phyloP scores from a whole-genome alignment of 192 early-diverging fungal genomes.

The Podila horticola region DNA sequence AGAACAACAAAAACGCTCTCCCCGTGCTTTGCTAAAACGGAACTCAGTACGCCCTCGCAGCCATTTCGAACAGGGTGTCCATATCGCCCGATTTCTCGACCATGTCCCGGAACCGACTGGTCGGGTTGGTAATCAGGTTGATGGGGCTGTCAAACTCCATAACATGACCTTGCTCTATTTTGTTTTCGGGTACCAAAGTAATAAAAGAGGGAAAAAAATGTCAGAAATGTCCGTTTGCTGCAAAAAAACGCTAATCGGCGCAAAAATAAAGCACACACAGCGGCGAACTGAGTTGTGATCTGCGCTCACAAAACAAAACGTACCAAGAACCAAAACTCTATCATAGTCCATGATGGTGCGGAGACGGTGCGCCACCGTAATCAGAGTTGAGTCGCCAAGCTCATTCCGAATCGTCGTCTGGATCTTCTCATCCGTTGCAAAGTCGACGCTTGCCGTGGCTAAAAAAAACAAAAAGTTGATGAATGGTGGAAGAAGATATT shows the following conservation, averaged over 20 bases:
- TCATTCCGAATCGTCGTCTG: slow-evolving; percentile 67
- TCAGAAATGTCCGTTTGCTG: neutral
- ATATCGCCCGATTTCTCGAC: slow-evolving; percentile 86
- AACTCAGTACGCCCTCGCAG: slow-evolving; percentile 32
- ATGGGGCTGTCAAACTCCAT: slow-evolving; percentile 86
- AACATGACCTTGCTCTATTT: slow-evolving; percentile 73
- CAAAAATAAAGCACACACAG: neutral
- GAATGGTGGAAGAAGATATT: neutral
- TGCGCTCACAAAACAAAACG: slow-evolving; percentile 11
- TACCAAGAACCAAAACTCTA: slow-evolving; percentile 75
- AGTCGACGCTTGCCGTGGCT: slow-evolving; percentile 73
- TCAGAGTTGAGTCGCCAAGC: slow-evolving; percentile 65
- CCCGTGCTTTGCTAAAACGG: too few species aligned
- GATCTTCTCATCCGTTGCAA: slow-evolving; percentile 66
- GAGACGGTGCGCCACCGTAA: slow-evolving; percentile 72
- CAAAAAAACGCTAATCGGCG: neutral
- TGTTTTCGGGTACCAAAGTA: neutral
- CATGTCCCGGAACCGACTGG: slow-evolving; percentile 79
- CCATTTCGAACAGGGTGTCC: slow-evolving; percentile 70
- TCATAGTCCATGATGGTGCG: slow-evolving; percentile 76
- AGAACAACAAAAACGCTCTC: too few species aligned
- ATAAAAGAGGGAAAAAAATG: neutral
- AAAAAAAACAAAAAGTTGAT: slow-evolving; percentile 52
- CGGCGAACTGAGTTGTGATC: neutral
- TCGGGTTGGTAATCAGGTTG: slow-evolving; percentile 68